phyloP scores from a whole-genome alignment of 352 stramenopile genomes.

The Lagenidium giganteum region DNA sequence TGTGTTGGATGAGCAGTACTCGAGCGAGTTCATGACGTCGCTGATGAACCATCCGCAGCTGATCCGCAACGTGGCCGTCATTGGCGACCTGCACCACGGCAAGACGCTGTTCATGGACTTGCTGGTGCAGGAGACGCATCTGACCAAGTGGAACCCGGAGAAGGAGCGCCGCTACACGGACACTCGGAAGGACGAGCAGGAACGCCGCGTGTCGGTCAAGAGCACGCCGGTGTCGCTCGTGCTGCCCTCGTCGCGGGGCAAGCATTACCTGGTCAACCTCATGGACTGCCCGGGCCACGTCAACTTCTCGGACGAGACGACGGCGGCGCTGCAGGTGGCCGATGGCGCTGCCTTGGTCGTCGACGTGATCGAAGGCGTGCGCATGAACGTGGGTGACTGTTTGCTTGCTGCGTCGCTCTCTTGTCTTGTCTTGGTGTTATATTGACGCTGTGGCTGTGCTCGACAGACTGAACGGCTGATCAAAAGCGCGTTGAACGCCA shows the following conservation, averaged over 20 bases:
- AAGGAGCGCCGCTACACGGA: conserved; percentile 93
- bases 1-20: conserved; percentile 67
- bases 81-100: conserved; percentile 96
- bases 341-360: conserved; percentile 96
- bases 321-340: conserved; percentile 88
- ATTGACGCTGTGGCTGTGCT: conserved; percentile 8
- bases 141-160: conserved; percentile 71
- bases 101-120: conserved; percentile 93
- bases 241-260: conserved; percentile 90
- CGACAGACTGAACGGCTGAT: conserved; percentile 93
- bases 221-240: conserved; percentile 95
- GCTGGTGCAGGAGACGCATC: conserved; percentile 88
- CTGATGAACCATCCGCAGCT: conserved; percentile 88
- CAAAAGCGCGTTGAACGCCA: conserved; percentile 87
- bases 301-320: conserved; percentile 97
- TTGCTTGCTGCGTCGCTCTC: too few relatives aligned
- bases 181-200: conserved; percentile 95
- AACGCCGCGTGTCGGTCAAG: conserved; percentile 96
- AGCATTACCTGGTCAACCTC: conserved; percentile 96
- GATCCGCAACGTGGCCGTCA: conserved; percentile 93
- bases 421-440: conserved; percentile 1
- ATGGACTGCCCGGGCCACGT: conserved; percentile 97
- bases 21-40: conserved; percentile 82
- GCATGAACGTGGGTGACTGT: conserved; percentile 85
- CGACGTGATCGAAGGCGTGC: conserved; percentile 97